Base-by-base conservation (phyloP, 768 basidiomycete species). In the Leccinellum luteum region DNA sequence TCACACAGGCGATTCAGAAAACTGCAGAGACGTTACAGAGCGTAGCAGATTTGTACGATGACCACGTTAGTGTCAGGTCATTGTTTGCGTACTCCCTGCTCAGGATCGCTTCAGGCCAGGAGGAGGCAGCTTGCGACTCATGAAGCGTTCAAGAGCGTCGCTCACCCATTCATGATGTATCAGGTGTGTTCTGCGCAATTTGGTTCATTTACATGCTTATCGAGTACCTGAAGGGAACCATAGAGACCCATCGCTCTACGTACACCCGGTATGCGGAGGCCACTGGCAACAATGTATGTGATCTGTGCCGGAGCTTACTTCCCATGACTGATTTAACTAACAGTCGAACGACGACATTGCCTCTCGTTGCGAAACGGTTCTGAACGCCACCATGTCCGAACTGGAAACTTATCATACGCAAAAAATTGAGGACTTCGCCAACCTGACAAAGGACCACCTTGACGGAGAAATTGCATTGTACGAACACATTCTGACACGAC, bases 331-430 rank as follows among this genome's bases (percentile, higher is more conserved):
- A 64, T 25, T 30, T 44, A 19, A n/a, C 17, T 10, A 28, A 14
- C 66, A 88, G 85, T 69, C 79, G 14, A 78, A 87, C 62, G 85
- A 87, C 49, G 85, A 88, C 17, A 73, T 87, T 60, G 84, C 85
- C 2, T 79, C 83, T 3, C 83, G 92, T 19, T 93, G 89, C 68
- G 92, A 95, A 73, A 94, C 92, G 0, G 90, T 93, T 7, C 75
- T 95, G 27, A 94, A 94, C 69, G 85, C 85, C 9, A 93, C 92
- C 2, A 87, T 92, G 85, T 90, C 92, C 1, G 92, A 94, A 75
- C 85, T 94, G 78, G 88, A 90, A 51, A 84, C 81, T 1, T 90
- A 92, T 63, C 89, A 92, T 66, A 72, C 75, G 0, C 88, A 91
- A 69, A 89, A 91, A 69, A 67, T 70, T 7, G 87, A 90, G 64